Evolutionary conservation across 306 rosid species (phyloP), one percentile per base, ranked within the genome.

Genomic region (Trifolium dubium): DNA sequence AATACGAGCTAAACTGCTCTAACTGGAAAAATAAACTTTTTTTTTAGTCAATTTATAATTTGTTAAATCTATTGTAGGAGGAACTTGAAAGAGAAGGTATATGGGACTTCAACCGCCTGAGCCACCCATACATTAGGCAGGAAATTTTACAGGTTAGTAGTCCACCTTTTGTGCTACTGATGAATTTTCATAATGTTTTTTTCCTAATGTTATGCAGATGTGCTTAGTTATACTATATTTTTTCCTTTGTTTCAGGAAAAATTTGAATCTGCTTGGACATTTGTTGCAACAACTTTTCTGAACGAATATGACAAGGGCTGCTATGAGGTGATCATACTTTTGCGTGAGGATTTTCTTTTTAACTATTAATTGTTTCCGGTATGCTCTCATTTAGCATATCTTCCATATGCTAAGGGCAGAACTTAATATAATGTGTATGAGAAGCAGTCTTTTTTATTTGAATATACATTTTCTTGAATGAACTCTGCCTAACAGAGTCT

Each of bases 71-170:
- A 54, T 77, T 80, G 72, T 80, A 93, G 98, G 98, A 89, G 81
- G 98, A 94, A 86, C 90, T 94, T 55, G 98, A 94, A 87, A 85
- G 71, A 79, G 97, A 89, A 71, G 98, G 97, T 56, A 79, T 94
- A 77, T 94, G 98, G 98, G 98, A 94, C 82, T 94, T 94, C 54
- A 86, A 94, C 85, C 98, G 97, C 77, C 79, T 91, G 76, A 88
- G 88, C 80, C 74, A 70, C 51, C 98, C 98, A 63, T 89, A 91
- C 84, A 89, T 94, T 74, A 86, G 79, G 86, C 84, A 77, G 78
- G 84, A 87, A 77, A 75, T 74, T 68, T 88, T 94, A 61, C 87
- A 91, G 98, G 98, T 89, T 13, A 23, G 84, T 49, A 47, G 77
- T 66, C 43, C 64, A 69, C 69, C 70, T 82, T 50, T 47, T 32